Evolutionary conservation across 768 basidiomycete genomes (phyloP).

Genomic region (Porphyrellus cyaneotinctus): DNA sequence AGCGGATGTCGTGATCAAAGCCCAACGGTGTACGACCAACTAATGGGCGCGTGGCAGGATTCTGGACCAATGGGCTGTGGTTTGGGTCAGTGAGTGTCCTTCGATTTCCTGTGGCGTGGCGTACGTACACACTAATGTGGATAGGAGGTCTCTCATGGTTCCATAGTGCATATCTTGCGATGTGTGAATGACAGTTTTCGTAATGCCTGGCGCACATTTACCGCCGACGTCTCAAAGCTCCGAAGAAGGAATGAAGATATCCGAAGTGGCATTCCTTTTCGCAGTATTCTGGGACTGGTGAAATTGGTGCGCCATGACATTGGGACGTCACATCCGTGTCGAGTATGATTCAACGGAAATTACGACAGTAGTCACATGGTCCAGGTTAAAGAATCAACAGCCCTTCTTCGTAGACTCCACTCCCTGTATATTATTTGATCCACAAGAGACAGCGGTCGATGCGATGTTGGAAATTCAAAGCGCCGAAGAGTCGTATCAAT

Average conservation of each 20-base stretch:
- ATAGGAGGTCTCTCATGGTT: not conserved
- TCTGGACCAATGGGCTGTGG: slow-evolving; percentile 30
- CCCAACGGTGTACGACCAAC: slow-evolving; percentile 41
- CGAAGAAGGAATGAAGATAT: slow-evolving; percentile 4
- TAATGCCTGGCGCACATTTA: not conserved
- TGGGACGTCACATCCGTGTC: not conserved
- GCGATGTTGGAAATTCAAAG: not conserved
- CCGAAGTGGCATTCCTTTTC: not conserved
- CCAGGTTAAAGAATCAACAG: not conserved
- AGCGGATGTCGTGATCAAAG: slow-evolving; percentile 18
- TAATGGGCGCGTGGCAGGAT: slow-evolving; percentile 29
- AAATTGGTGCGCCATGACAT: not conserved
- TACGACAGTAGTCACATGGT: not conserved
- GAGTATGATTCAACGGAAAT: not conserved
- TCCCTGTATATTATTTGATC: slow-evolving; percentile 6
- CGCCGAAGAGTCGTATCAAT: slow-evolving; percentile 4
- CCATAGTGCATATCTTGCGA: slow-evolving; percentile 1
- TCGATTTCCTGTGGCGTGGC: not conserved
- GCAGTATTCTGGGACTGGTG: not conserved
- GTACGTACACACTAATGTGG: not conserved
- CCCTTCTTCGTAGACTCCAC: not conserved
- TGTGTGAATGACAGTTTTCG: not conserved
- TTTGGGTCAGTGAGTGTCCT: not conserved
- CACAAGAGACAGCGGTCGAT: not conserved
- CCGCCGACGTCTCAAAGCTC: not conserved